A percentile compares a stretch with the other conserved stretches of the same genome.
phyloP scores from a whole-genome alignment of 208 protist genomes.

The Leishmania tropica region DNA sequence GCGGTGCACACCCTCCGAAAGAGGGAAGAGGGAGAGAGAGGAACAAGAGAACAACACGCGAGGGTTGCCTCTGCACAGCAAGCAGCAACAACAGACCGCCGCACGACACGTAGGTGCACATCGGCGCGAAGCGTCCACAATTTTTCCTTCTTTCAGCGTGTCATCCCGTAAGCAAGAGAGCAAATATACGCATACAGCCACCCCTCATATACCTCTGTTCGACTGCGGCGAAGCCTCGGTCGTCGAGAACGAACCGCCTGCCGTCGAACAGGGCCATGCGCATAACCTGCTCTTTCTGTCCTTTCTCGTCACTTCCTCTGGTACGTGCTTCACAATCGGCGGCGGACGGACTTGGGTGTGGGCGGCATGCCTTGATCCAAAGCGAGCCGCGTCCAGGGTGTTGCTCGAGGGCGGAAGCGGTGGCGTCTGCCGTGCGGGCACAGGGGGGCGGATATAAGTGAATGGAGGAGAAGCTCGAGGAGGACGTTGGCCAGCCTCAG shows the following conservation, averaged over 20 bases:
- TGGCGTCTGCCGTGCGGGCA: not conserved
- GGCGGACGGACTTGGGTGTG: not conserved
- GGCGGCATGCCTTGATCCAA: not conserved
- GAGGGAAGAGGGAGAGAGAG: conserved; percentile 1
- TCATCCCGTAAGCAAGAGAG: not conserved
- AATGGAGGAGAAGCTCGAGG: too few relatives aligned
- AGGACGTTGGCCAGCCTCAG: not conserved
- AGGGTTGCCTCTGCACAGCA: not conserved
- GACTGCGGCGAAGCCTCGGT: not conserved
- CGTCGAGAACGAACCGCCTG: not conserved
- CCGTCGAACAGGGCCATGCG: not conserved
- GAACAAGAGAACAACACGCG: not conserved
- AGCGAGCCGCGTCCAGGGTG: not conserved
- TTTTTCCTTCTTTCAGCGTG: not conserved
- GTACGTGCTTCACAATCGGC: not conserved
- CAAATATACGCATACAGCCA: not conserved
- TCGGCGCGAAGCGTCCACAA: not conserved
- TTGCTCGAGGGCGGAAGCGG: not conserved
- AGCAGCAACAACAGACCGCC: not conserved
- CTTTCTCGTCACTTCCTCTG: not conserved
- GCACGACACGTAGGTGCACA: not conserved
- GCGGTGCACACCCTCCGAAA: not conserved
- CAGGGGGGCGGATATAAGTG: too few relatives aligned
- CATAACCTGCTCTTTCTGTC: not conserved
- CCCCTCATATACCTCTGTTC: not conserved